Evolutionary conservation across 176 grass and related monocot genomes (phyloP), one percentile per base, ranked within the genome.

Genomic region (Cenchrus fungigraminus): DNA sequence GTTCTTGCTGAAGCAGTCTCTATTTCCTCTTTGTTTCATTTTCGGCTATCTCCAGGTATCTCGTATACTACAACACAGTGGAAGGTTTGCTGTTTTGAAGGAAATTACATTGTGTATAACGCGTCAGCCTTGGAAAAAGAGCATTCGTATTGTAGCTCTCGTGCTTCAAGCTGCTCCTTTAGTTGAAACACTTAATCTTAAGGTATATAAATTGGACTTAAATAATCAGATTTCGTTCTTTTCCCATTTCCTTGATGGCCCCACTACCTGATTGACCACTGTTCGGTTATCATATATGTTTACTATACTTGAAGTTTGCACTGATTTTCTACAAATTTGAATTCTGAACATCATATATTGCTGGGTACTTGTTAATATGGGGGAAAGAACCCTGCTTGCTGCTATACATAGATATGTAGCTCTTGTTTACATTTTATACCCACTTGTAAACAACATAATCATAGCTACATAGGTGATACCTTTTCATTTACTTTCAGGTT

Each of bases 151-250:
- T 0, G 46, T 76, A 14, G 82, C 9, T 53, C 52, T 29, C 55
- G 60, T 66, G 12, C 58, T 84, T 43, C 28, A 55, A 66, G 71
- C 31, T 29, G 46, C 47, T 32, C 71, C 46, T 10, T 65, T 19
- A 28, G 61, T 84, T 6, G 71, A 84, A 76, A 55, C 9, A 25
- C 37, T 84, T 9, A 9, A 60, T 17, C 46, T 84, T 77, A 32
- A 77, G 54, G 68, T 71, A 70, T 53, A 53, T 46, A 46, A 40
- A 4, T 40, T 40, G 37, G 37, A 40, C 37, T 40, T 40, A 40
- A 40, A 40, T 40, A 40, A 40, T 40, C 37, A 40, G 37, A 40
- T 40, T 40, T 4, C 37, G 37, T 40, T 40, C 37, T 40, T 40
- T 40, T 40, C 37, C 37, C 2, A 51, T 10, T 51, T 12, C 49